Evolutionary conservation across 2,329 filamentous ascomycete genomes (phyloP).

Genomic region (Cryphonectria parasitica): DNA sequence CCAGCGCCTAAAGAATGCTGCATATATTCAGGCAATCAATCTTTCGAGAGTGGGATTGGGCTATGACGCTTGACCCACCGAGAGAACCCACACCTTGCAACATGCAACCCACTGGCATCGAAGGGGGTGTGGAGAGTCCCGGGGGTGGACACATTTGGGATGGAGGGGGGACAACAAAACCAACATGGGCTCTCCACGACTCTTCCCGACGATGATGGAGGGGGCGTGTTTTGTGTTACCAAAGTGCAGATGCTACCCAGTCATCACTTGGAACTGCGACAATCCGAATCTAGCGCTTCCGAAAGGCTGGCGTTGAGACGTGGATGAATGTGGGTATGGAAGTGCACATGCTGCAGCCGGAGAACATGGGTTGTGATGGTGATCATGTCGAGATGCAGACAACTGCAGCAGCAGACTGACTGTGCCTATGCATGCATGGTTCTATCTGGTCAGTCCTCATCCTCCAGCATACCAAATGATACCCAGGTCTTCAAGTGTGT

Average conservation of each 20-base stretch:
- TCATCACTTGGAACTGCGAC: neutral
- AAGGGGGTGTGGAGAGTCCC: neutral
- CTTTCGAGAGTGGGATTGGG: constrained; percentile 22
- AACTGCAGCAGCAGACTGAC: neutral
- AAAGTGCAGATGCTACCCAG: neutral
- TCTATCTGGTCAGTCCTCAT: neutral
- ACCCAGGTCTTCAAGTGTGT: neutral
- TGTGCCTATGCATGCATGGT: neutral
- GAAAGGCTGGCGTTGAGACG: neutral
- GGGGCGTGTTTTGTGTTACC: constrained; percentile 7
- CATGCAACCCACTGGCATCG: neutral
- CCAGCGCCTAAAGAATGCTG: constrained; percentile 6
- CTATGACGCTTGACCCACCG: constrained; percentile 28
- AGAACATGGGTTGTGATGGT: neutral
- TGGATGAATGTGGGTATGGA: neutral
- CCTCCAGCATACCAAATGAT: neutral
- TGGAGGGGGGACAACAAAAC: neutral
- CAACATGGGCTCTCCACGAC: neutral
- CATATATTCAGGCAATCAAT: constrained; percentile 23
- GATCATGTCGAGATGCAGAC: neutral
- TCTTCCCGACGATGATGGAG: neutral
- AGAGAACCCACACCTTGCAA: neutral
- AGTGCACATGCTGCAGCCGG: neutral
- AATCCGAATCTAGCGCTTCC: neutral
- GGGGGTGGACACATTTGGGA: neutral